These are phyloP conservation scores for Extremus antarcticus DNA, from an alignment of 495 filamentous ascomycete genomes.

Conservation along the genomic window DNA sequence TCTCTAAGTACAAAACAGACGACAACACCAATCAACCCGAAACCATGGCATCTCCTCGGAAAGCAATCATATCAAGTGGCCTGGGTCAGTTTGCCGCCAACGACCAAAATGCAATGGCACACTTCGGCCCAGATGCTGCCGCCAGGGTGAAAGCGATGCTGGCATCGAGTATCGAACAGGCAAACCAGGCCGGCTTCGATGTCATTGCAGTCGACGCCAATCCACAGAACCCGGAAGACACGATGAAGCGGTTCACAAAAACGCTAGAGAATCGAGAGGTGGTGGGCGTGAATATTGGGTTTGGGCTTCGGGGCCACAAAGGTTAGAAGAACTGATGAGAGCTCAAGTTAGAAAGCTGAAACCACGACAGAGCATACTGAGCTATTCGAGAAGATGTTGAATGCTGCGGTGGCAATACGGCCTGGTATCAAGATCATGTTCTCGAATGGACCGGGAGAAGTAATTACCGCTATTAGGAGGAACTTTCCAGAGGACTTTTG, in stretches of 20 bases:
- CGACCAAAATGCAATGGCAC: not conserved
- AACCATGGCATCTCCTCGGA: not conserved
- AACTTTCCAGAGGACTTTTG: conserved; percentile 10
- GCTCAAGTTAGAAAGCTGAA: not conserved
- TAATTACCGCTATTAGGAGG: conserved; percentile 8
- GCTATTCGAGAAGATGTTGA: conserved; percentile 10
- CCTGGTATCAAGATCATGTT: conserved; percentile 12
- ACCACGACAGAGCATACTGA: conserved; percentile 8
- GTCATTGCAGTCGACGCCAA: conserved; percentile 5
- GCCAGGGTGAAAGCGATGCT: conserved; percentile 4
- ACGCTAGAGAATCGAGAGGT: conserved; percentile 1
- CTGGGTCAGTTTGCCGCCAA: conserved; percentile 7
- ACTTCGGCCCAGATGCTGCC: conserved; percentile 10
- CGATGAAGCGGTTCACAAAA: conserved; percentile 1
- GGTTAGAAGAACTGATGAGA: not conserved
- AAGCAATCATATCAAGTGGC: conserved; percentile 4
- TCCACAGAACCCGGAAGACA: conserved; percentile 9
- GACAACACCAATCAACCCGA: not conserved
- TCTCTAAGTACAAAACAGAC: too few relatives aligned
- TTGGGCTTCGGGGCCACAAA: not conserved
- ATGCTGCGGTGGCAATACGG: not conserved
- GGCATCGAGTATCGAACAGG: conserved; percentile 3
- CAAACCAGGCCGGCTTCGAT: conserved; percentile 10
- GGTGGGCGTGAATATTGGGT: conserved; percentile 11
- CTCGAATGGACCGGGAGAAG: conserved; percentile 11